phyloP scores from a whole-genome alignment of 1,284 basidiomycete genomes.

The Malassezia nana region DNA sequence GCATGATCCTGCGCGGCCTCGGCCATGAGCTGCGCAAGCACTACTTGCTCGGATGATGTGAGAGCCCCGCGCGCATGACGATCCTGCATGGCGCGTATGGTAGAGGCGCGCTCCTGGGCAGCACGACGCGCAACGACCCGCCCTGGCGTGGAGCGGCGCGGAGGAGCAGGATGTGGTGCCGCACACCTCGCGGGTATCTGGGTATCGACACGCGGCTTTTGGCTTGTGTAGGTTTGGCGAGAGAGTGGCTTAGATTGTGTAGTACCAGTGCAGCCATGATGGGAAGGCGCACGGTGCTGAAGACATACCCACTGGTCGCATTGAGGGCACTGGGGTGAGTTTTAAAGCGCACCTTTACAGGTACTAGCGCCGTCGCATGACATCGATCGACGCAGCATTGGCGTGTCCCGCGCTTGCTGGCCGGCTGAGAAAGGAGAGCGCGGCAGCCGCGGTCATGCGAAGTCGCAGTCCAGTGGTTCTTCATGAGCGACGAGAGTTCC shows the following conservation, averaged over 20 bases:
- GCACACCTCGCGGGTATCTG: not conserved
- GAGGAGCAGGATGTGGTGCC: not conserved
- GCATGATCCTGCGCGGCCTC: conserved; percentile 3
- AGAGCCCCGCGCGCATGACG: conserved; percentile 7
- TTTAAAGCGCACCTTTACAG: not conserved
- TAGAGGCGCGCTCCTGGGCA: conserved; percentile 8
- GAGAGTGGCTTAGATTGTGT: too few species aligned
- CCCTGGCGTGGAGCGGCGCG: not conserved
- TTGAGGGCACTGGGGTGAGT: conserved; percentile 4
- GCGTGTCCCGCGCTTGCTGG: not conserved
- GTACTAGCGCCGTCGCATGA: not conserved
- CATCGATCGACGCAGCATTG: not conserved
- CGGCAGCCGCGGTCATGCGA: conserved; percentile 2
- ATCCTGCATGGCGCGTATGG: conserved; percentile 15
- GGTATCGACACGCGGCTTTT: too few species aligned
- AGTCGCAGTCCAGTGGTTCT: conserved; percentile 4
- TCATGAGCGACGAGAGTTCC: not conserved
- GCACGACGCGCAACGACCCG: conserved; percentile 2
- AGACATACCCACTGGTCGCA: not conserved
- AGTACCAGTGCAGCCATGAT: conserved; percentile 7
- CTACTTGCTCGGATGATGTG: conserved; percentile 2
- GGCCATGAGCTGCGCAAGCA: conserved; percentile 12
- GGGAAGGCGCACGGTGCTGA: conserved; percentile 8
- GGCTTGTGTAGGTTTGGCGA: too few species aligned
- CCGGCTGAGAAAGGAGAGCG: not conserved